Conservation (phyloP, 2,329 filamentous ascomycete species). For the Fusarium tuaranense region DNA sequence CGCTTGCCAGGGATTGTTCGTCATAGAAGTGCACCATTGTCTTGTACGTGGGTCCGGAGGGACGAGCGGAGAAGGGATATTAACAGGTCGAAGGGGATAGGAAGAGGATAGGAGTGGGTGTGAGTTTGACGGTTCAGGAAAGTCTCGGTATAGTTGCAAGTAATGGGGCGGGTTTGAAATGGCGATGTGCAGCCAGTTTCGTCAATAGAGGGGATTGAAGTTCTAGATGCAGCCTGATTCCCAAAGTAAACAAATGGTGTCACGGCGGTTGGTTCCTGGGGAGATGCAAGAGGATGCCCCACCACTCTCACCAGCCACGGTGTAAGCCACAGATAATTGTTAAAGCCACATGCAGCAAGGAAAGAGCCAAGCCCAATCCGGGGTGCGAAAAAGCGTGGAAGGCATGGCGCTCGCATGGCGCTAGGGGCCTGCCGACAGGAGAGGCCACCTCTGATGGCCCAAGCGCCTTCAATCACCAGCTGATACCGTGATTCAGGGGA, state of each 20-base stretch:
- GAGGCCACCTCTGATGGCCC: constrained; percentile 8
- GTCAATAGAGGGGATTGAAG: constrained; percentile 32
- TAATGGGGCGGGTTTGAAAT: constrained; percentile 13
- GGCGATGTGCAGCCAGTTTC: constrained; percentile 28
- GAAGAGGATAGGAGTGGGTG: constrained; percentile 5
- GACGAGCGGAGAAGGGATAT: constrained; percentile 34
- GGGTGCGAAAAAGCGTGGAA: constrained; percentile 4
- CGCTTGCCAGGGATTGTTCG: constrained; percentile 39
- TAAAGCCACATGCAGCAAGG: constrained; percentile 23
- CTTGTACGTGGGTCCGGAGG: constrained; percentile 43
- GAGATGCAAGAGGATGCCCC: constrained; percentile 23
- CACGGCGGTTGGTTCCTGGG: constrained; percentile 37
- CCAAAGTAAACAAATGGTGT: constrained; percentile 42
- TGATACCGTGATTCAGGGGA: constrained; percentile 31
- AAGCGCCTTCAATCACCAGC: constrained; percentile 27
- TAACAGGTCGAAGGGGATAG: constrained; percentile 31
- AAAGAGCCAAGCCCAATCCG: constrained; percentile 25
- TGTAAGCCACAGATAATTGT: constrained; percentile 15
- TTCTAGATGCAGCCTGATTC: constrained; percentile 30
- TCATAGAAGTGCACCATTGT: constrained; percentile 49
- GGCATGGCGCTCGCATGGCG: constrained; percentile 40
- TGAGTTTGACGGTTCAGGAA: constrained; percentile 18
- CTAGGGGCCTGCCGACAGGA: constrained; percentile 32
- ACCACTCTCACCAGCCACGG: constrained; percentile 16
- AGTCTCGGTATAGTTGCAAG: not conserved